Evolutionary conservation across 768 basidiomycete species (phyloP), one percentile per base, ranked within the genome.

Genomic region (Leccinellum albellum): DNA sequence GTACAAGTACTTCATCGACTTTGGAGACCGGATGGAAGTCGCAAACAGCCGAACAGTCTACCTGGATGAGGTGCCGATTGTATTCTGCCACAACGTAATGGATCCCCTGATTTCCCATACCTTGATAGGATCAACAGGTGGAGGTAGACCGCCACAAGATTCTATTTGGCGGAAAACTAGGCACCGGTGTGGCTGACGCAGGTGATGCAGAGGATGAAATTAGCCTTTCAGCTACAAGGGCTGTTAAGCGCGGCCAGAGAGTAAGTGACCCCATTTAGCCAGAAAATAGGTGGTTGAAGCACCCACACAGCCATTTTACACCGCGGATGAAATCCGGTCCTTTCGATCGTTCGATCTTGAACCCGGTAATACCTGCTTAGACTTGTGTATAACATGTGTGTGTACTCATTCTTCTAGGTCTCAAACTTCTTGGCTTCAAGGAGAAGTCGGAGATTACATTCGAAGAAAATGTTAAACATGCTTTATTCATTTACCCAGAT

Each of bases 371-470:
- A 78, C 67, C 12, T 37, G 21, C 14, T 21, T 50, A 13, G 12
- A 33, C 14, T 1, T 23, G 21, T 23, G 12, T 33, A 29, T 55
- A 51, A 3, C 15, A 50, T 50, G 9, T 24, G 20, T 15, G 58
- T 26, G 4, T 32, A 24, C 20, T 48, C 29, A 24, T 5, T 21
- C 14, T 3, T 50, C 26, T 57, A 91, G 93, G 87, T 12, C 82
- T 99, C 67, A 94, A 88, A 70, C 84, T 99, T 5, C 84, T 99
- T 26, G 97, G 97, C 5, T 98, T 98, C 78, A 94, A 94, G 68
- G 78, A 87, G 53, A 80, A 79, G 13, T 72, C 71, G 6, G 80
- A 88, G 61, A 79, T 98, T 1, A 73, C 74, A 2, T 89, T 95
- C 62, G 89, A 94, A 68, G 92, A 98, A 67, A 96, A 95, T 62